Evolutionary conservation across 2,329 filamentous ascomycete genomes (phyloP).

Genomic region (Fusarium dlaminii): DNA sequence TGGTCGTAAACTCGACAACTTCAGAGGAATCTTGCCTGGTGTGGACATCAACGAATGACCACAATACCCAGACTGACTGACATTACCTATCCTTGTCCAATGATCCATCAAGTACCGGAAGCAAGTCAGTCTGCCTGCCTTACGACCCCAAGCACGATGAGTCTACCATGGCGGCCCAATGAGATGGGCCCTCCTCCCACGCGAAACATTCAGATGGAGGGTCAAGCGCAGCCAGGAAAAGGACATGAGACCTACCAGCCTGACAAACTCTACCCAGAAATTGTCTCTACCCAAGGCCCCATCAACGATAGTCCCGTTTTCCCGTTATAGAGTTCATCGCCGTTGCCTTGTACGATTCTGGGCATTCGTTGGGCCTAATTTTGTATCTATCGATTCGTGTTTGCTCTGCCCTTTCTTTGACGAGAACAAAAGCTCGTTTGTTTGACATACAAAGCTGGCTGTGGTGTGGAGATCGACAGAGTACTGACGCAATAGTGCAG

Average conservation of each 20-base stretch:
- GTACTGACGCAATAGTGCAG: slow-evolving; percentile 45
- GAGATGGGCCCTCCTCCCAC: slow-evolving; percentile 33
- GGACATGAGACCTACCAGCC: slow-evolving; percentile 41
- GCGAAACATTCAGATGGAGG: slow-evolving; percentile 40
- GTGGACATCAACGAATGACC: slow-evolving; percentile 8
- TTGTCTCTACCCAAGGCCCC: slow-evolving; percentile 31
- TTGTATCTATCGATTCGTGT: neutral
- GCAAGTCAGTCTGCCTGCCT: slow-evolving; percentile 29
- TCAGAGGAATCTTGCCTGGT: neutral
- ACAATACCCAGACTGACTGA: neutral
- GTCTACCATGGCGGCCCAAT: slow-evolving; percentile 42
- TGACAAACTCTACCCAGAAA: slow-evolving; percentile 16
- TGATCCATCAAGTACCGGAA: slow-evolving; percentile 15
- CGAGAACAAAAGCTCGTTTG: slow-evolving; percentile 24
- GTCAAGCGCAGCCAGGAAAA: slow-evolving; percentile 39
- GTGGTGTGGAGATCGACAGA: slow-evolving; percentile 35
- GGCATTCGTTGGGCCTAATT: slow-evolving; percentile 14
- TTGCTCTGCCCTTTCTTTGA: slow-evolving; percentile 6
- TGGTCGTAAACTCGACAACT: neutral
- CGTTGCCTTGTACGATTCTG: neutral
- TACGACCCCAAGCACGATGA: slow-evolving; percentile 25
- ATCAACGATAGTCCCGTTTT: neutral
- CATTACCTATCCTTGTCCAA: slow-evolving; percentile 10
- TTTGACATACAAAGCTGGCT: slow-evolving; percentile 25
- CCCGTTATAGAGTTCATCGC: slow-evolving; percentile 5